Base-by-base conservation (phyloP, 495 filamentous ascomycete genomes). In the Podospora anserina region DNA sequence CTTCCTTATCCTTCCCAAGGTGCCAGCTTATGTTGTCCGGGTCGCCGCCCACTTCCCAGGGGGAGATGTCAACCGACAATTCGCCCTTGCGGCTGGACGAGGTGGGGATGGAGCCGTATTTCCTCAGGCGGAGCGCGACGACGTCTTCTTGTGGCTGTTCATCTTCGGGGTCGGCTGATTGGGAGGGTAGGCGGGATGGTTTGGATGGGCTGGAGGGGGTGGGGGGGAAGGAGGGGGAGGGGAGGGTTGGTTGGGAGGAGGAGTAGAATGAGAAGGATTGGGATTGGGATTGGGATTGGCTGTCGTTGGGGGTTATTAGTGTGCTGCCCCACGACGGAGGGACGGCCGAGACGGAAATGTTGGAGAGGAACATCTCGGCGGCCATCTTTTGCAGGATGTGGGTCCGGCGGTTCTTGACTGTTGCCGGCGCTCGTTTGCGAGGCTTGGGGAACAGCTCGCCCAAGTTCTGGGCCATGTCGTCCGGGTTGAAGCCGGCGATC, bases 361-460 rank as follows among this genome's bases (percentile, higher is more conserved):
- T 72, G 28, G 70, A 67, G 23, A 78, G 69, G 23, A 69, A 70
- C 34, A 69, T 66, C 66, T 76, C 70, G 16, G 72, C 69, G 1
- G 74, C 75, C 32, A 77, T 69, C 28, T 32, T 68, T 20, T 69
- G 66, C 4, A 73, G 7, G 6, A 73, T 65, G 19, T 16, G 16
- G 16, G 67, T 65, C 11, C 66, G 64, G 23, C 56, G 60, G 20
- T 62, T 13, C 32, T 27, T 64, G 20, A 58, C n/a, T 58, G 23
- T 55, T 49, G 60, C 20, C 13, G 54, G 39, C 16, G 26, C 18
- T 20, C 55, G 58, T 18, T 58, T n/a, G 9, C 66, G 61, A 1
- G 64, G 39, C 2, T 26, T 59, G 26, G 28, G 26, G 39, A 73
- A 74, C 6, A 74, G 0, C 4, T 66, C 57, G 13, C 63, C 32